phyloP scores from a whole-genome alignment of 306 rosid genomes.

The Pueraria montana region DNA sequence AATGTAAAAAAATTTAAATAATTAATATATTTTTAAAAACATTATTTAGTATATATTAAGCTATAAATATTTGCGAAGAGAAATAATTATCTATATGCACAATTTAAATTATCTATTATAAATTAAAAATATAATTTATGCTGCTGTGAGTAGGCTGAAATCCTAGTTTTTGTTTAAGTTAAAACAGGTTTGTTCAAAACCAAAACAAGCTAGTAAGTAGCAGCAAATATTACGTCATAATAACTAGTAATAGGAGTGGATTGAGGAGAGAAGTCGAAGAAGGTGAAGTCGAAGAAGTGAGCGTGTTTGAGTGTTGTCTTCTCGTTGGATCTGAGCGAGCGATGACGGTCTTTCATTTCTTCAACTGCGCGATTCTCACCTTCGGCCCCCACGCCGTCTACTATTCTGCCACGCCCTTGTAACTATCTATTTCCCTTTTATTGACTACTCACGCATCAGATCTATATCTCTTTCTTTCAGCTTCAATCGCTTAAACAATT shows the following conservation, averaged over 20 bases:
- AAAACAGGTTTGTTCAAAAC: too few relatives aligned
- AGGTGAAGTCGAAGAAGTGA: conserved; percentile 6
- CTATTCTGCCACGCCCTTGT: conserved; percentile 98
- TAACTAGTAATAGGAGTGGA: background rate
- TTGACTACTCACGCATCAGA: conserved; percentile 3
- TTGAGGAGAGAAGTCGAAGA: background rate
- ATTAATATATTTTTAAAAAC: too few relatives aligned
- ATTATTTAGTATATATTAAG: too few relatives aligned
- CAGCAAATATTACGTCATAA: conserved; percentile 21
- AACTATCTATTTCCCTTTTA: background rate
- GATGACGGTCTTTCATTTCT: conserved; percentile 98
- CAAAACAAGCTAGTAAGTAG: background rate
- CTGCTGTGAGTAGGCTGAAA: too few relatives aligned
- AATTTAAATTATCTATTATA: too few relatives aligned
- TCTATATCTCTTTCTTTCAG: background rate
- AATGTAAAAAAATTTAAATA: too few relatives aligned
- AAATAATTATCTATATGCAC: too few relatives aligned
- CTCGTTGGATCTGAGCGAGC: conserved; percentile 10
- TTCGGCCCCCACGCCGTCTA: conserved; percentile 99
- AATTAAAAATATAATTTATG: too few relatives aligned
- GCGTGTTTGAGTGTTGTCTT: background rate
- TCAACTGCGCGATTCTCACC: conserved; percentile 97
- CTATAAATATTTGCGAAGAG: too few relatives aligned
- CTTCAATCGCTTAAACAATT: background rate
- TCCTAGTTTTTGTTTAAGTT: too few relatives aligned